Conservation (phyloP, 139 green algal species). For the Cymbomonas tetramitiformis region DNA sequence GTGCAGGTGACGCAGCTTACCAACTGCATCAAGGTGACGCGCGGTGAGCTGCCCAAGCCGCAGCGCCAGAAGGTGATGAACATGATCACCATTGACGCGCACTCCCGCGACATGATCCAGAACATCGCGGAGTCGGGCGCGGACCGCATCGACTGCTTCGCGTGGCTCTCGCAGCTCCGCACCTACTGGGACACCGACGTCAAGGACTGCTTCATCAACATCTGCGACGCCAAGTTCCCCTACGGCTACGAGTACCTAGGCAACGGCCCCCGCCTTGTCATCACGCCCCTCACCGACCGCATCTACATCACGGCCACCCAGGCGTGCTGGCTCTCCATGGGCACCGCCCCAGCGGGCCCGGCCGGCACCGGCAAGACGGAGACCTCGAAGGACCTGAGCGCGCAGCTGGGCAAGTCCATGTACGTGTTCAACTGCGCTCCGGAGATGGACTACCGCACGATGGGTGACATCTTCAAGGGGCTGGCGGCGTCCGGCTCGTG, state of each 20-base stretch:
- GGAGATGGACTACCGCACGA: conserved; percentile 73
- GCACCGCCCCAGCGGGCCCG: conserved; percentile 55
- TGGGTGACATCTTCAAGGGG: conserved; percentile 76
- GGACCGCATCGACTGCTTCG: conserved; percentile 47
- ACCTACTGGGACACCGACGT: conserved; percentile 59
- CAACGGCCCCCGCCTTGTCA: conserved; percentile 58
- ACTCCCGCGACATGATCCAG: conserved; percentile 55
- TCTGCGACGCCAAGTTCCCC: conserved; percentile 63
- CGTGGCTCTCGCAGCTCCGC: conserved; percentile 60
- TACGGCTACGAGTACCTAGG: conserved; percentile 73
- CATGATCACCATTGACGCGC: conserved; percentile 75
- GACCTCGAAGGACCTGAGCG: conserved; percentile 65
- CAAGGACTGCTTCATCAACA: conserved; percentile 45
- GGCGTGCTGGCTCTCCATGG: conserved; percentile 63
- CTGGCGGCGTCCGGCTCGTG: conserved; percentile 57
- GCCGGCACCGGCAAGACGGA: conserved; percentile 67
- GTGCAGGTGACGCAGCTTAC: conserved; percentile 71
- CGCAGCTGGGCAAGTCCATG: conserved; percentile 66
- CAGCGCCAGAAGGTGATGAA: conserved; percentile 59
- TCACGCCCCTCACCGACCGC: conserved; percentile 63
- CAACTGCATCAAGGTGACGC: conserved; percentile 52
- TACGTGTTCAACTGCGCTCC: conserved; percentile 77
- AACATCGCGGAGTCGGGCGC: conserved; percentile 30
- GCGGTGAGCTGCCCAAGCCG: conserved; percentile 42
- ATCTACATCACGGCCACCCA: conserved; percentile 71